Evolutionary conservation across 2,329 filamentous ascomycete species (phyloP).

Genomic region (Colletotrichum magnum): DNA sequence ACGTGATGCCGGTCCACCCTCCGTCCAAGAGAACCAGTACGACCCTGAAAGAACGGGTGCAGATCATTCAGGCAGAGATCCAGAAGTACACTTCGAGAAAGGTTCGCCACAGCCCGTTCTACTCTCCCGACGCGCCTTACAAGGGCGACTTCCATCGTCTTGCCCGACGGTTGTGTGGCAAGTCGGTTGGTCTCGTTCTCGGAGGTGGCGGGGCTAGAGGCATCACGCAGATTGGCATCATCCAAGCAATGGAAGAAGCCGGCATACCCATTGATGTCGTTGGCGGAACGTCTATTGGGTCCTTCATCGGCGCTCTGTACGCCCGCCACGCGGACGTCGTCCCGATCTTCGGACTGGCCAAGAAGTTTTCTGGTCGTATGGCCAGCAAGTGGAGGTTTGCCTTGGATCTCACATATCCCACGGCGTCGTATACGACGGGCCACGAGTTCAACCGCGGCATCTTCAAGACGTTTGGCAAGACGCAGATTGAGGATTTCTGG

Average conservation of each 20-base stretch:
- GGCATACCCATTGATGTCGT: slow-evolving; percentile 96
- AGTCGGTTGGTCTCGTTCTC: slow-evolving; percentile 93
- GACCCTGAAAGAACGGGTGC: slow-evolving; percentile 91
- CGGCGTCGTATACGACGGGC: slow-evolving; percentile 96
- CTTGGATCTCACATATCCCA: slow-evolving; percentile 94
- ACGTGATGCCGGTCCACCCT: slow-evolving; percentile 81
- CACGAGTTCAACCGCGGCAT: slow-evolving; percentile 99
- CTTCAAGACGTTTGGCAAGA: slow-evolving; percentile 97
- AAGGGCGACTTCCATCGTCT: slow-evolving; percentile 98
- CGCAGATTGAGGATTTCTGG: slow-evolving; percentile 99
- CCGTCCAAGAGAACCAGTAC: slow-evolving; percentile 85
- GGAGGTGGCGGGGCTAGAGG: slow-evolving; percentile 94
- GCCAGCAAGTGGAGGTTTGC: slow-evolving; percentile 99
- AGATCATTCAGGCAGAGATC: slow-evolving; percentile 95
- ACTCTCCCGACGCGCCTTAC: slow-evolving; percentile 91
- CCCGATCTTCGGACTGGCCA: slow-evolving; percentile 95
- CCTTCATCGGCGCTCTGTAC: slow-evolving; percentile 95
- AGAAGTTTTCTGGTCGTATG: slow-evolving; percentile 99
- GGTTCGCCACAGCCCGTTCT: slow-evolving; percentile 88
- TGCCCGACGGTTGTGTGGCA: slow-evolving; percentile 90
- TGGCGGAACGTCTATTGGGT: slow-evolving; percentile 95
- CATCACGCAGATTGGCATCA: slow-evolving; percentile 93
- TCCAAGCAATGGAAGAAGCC: slow-evolving; percentile 93
- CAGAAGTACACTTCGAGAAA: slow-evolving; percentile 98
- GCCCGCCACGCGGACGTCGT: slow-evolving; percentile 97